These are phyloP conservation scores for Tolypocladium tundrense DNA, from an alignment of 2,329 filamentous ascomycete species.

Conservation along the genomic window DNA sequence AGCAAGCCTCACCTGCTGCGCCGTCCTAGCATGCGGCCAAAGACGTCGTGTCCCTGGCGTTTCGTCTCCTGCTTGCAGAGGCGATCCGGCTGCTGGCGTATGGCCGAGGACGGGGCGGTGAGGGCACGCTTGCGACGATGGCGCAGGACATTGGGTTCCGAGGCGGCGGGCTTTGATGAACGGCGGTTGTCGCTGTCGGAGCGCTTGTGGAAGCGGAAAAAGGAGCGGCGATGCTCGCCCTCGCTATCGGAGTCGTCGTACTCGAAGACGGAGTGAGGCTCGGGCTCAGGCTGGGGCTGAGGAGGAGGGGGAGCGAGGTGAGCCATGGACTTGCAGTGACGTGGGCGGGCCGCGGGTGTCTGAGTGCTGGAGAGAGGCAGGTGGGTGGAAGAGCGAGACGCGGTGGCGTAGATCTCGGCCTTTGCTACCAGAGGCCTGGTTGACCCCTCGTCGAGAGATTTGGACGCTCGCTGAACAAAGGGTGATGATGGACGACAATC, in stretches of 20 bases:
- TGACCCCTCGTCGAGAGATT: neutral
- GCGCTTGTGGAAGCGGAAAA: constrained; percentile 33
- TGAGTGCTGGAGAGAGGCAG: constrained; percentile 7
- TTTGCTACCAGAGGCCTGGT: constrained; percentile 1
- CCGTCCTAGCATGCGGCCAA: constrained; percentile 27
- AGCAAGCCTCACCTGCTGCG: constrained; percentile 10
- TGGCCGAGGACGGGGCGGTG: constrained; percentile 13
- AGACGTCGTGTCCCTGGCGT: constrained; percentile 21
- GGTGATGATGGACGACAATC: constrained; percentile 1
- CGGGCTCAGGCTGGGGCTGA: constrained; percentile 12
- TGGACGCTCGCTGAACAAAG: constrained; percentile 1
- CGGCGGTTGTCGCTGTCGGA: constrained; percentile 21
- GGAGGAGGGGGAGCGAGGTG: constrained; percentile 11
- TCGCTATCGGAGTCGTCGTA: constrained; percentile 37
- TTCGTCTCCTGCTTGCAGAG: constrained; percentile 9
- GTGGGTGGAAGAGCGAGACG: constrained; percentile 12
- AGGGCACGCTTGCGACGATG: constrained; percentile 8
- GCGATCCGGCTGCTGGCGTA: constrained; percentile 1
- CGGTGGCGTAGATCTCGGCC: constrained; percentile 9
- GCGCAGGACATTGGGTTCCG: neutral
- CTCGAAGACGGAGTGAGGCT: constrained; percentile 36
- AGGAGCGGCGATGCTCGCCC: constrained; percentile 20
- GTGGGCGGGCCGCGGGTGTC: constrained; percentile 8
- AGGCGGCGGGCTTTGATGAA: constrained; percentile 3
- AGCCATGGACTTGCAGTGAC: constrained; percentile 16